Evolutionary conservation across 371 early-diverging fungal genomes (phyloP).

Genomic region (Syncephalastrum sp.): DNA sequence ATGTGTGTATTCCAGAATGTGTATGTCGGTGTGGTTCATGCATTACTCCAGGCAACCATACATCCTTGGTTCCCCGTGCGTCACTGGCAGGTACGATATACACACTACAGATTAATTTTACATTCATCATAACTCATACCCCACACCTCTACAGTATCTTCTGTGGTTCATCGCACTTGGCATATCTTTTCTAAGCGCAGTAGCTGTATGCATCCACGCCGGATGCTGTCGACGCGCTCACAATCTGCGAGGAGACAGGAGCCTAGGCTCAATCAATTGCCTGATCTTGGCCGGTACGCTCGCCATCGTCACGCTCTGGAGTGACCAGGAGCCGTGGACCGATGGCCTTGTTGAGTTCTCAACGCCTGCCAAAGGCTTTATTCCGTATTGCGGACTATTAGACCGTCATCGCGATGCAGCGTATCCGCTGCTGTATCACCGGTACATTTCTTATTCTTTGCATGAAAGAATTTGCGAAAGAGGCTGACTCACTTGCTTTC

Average conservation of each 20-base stretch:
- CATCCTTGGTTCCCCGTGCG: constrained; percentile 33
- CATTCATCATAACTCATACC: background rate
- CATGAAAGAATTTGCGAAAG: background rate
- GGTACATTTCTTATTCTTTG: constrained; percentile 15
- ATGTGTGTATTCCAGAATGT: background rate
- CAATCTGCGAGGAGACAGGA: constrained; percentile 30
- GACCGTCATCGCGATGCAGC: constrained; percentile 23
- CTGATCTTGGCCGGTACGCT: constrained; percentile 10
- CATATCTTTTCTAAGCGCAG: constrained; percentile 20
- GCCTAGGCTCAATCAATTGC: constrained; percentile 24
- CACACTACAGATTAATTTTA: background rate
- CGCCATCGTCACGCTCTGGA: constrained; percentile 20
- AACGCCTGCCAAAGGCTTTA: constrained; percentile 33
- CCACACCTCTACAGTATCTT: constrained; percentile 23
- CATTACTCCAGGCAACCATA: constrained; percentile 20
- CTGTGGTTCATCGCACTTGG: constrained; percentile 26
- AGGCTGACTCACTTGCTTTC: background rate
- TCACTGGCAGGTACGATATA: constrained; percentile 35
- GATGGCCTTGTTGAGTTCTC: constrained; percentile 30
- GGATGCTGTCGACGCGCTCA: constrained; percentile 30
- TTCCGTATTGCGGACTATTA: constrained; percentile 25
- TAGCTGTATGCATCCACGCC: constrained; percentile 29
- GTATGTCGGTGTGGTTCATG: background rate
- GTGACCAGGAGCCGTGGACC: constrained; percentile 41
- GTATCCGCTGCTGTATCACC: constrained; percentile 36